Conservation (phyloP, 805 yeast genomes). For the Ogataea pignaliae region DNA sequence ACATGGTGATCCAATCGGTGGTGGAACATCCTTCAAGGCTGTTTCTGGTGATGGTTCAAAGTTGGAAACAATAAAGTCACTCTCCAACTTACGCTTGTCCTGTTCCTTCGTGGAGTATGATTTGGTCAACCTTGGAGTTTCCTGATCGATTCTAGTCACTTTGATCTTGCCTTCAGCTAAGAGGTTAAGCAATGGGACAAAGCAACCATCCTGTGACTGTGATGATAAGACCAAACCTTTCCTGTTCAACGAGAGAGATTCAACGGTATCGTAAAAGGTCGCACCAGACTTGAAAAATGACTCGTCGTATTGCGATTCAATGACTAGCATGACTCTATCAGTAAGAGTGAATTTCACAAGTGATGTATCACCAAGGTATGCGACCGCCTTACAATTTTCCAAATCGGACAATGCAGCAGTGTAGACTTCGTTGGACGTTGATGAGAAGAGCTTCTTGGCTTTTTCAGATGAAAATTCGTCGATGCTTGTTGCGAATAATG, state of each 20-base stretch:
- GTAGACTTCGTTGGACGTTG: conserved; percentile 42
- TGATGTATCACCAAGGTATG: conserved; percentile 43
- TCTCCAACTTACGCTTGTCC: conserved; percentile 62
- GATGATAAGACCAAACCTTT: conserved; percentile 55
- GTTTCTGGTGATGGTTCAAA: conserved; percentile 6
- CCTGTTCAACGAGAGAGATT: conserved; percentile 35
- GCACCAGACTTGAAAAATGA: conserved; percentile 43
- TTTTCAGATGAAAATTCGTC: conserved; percentile 40
- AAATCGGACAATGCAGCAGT: conserved; percentile 47
- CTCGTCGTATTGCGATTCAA: conserved; percentile 35
- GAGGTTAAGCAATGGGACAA: conserved; percentile 57
- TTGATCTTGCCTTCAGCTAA: conserved; percentile 39
- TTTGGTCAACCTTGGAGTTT: conserved; percentile 41
- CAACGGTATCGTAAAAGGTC: conserved; percentile 39
- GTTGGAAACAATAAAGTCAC: conserved; percentile 48
- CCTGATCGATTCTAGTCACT: conserved; percentile 52
- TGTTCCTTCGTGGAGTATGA: conserved; percentile 75
- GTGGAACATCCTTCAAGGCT: conserved; percentile 29
- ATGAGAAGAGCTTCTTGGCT: conserved; percentile 44
- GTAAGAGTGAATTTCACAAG: conserved; percentile 53
- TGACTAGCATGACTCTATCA: conserved; percentile 43
- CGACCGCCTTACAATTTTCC: conserved; percentile 53
- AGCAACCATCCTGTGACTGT: conserved; percentile 56
- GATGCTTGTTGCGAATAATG: conserved; percentile 54
- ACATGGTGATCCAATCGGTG: conserved; percentile 60